phyloP scores from a whole-genome alignment of 2,329 filamentous ascomycete genomes.

The Paraphaeosphaeria minitans region DNA sequence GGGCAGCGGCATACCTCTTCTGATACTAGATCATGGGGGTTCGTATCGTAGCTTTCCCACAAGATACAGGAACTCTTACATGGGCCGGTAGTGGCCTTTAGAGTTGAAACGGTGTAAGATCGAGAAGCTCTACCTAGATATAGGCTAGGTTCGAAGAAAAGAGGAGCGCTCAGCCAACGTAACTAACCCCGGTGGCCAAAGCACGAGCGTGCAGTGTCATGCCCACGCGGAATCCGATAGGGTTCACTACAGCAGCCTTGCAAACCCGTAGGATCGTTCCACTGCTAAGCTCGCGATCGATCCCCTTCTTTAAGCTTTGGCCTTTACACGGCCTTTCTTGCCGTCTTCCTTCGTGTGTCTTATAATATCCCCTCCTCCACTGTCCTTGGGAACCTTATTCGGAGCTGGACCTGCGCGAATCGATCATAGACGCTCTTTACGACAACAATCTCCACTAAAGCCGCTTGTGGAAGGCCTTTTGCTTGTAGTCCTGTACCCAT shows the following conservation, averaged over 20 bases:
- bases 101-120: not conserved
- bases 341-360: slow-evolving; percentile 2
- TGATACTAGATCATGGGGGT: slow-evolving; percentile 1
- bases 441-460: not conserved
- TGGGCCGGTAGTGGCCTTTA: not conserved
- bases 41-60: not conserved
- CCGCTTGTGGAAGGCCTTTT: not conserved
- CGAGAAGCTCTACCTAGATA: not conserved
- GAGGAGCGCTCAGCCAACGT: not conserved
- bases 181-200: slow-evolving; percentile 3
- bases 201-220: slow-evolving; percentile 7
- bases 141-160: not conserved
- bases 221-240: slow-evolving; percentile 6
- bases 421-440: not conserved
- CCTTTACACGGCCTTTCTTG: not conserved
- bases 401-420: not conserved
- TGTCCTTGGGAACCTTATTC: not conserved
- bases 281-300: slow-evolving; percentile 2
- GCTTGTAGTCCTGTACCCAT: slow-evolving; percentile 3
- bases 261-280: slow-evolving; percentile 8
- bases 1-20: not conserved
- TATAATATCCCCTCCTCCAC: slow-evolving; percentile 2
- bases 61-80: not conserved
- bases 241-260: slow-evolving; percentile 10
- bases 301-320: slow-evolving; percentile 5